Evolutionary conservation across 305 asterid species (phyloP), one percentile per base, ranked within the genome.

Genomic region (Solanum aculeatissimum): DNA sequence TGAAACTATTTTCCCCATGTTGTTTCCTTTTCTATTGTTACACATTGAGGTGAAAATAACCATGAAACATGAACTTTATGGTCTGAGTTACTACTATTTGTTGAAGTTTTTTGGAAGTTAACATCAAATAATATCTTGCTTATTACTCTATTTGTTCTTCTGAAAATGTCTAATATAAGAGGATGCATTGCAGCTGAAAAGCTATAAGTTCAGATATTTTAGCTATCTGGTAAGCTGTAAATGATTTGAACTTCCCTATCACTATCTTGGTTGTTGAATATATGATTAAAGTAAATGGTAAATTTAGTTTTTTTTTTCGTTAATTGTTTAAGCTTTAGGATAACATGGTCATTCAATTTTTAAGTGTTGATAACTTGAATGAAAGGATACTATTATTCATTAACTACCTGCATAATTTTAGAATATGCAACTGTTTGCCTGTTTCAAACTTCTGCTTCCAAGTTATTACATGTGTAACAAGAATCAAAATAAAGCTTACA

Each of bases 21-120:
- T 85, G 68, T 69, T 77, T 86, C 54, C 65, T 86, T 85, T 42
- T 81, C 82, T 85, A 53, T 83, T 82, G 80, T 84, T 89, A 45
- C 18, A 45, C 53, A 21, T 13, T 43, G 35, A 43, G 80, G n/a
- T 72, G n/a, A 16, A 72, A 43, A 43, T 72, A 72, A 21, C 57
- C 19, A 72, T 43, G 57, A 72, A 72, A 72, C n/a, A 43, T 72
- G 38, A 38, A 43, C 57, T 72, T 43, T 13, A 72, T 43, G 38
- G 78, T 77, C 19, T 10, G 29, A 77, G 47, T 77, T 35, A 35
- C 43, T 49, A 29, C 82, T 77, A 77, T 77, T 65, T 77, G 47
- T 77, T 51, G 53, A 45, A 27, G 53, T 51, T 27, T 25, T 51
- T 35, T 3, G 47, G 82, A 18, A 77, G 82, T 47, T 77, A 58